Evolutionary conservation across 805 yeast genomes (phyloP), one percentile per base, ranked within the genome.

Genomic region (Yueomyces sp.): DNA sequence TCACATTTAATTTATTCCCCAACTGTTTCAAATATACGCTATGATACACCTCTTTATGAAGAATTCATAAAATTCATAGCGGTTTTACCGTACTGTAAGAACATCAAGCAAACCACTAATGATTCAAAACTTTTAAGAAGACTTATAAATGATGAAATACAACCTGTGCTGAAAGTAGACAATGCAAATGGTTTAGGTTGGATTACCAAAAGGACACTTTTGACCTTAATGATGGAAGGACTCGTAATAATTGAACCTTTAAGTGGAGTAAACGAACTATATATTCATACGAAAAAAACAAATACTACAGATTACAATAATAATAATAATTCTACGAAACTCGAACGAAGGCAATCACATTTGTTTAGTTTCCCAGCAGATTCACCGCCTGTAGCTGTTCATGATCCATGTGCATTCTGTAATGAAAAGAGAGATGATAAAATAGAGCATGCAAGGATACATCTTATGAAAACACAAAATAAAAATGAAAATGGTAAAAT

Each of bases 191-290:
- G 81, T 19, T 60, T 80, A 42, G 69, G 80, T 29, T 79, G 79
- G 76, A 70, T 79, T 45, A 75, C 69, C 42, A 72, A 75, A 48
- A 70, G 83, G 44, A 64, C 77, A 9, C 71, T 88, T 44, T 67
- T 87, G 69, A 62, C 69, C 40, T 72, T 79, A 19, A 69, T 90
- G 49, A 73, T 83, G 32, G 96, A 87, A 42, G 94, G 94, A 3
- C 71, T 81, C 39, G 86, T 85, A 4, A 70, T 77, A 3, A 79
- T 90, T 37, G 95, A 87, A 61, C 98, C 98, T 0, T 74, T 88
- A 6, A 76, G 85, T 42, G 88, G 90, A 0, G 72, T 81, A 37
- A 87, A 88, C 54, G 94, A 84, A 59, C 74, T 76, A 1, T 81
- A 81, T 64, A 76, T 78, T 52, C 47, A 59, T 28, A 61, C 60